Evolutionary conservation across 495 filamentous ascomycete genomes (phyloP).

Genomic region (Annulohypoxylon stygium): DNA sequence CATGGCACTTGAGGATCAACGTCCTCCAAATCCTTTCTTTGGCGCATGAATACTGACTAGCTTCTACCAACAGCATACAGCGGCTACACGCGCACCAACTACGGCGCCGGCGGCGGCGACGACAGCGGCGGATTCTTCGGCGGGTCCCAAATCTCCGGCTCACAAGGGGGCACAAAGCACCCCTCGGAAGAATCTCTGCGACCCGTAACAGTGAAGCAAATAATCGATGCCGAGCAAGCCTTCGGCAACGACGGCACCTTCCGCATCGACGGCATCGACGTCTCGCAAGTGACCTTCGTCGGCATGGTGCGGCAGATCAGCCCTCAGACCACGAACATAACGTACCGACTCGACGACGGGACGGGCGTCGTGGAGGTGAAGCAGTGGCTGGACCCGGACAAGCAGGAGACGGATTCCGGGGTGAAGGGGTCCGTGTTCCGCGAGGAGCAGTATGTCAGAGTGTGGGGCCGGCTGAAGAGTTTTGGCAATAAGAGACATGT

Average conservation of each 20-base stretch:
- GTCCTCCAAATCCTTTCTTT: too few species aligned
- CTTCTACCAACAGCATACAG: conserved; percentile 54
- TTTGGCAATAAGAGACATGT: conserved; percentile 86
- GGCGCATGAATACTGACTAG: too few species aligned
- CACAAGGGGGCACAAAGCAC: conserved; percentile 38
- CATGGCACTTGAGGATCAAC: background rate
- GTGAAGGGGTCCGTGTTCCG: conserved; percentile 58
- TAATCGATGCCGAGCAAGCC: conserved; percentile 80
- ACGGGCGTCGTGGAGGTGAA: conserved; percentile 94
- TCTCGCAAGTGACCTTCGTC: conserved; percentile 79
- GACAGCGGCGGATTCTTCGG: conserved; percentile 62
- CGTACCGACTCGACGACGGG: conserved; percentile 94
- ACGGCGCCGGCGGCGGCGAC: conserved; percentile 56
- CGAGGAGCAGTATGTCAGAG: conserved; percentile 82
- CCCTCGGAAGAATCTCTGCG: conserved; percentile 76
- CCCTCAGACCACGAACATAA: conserved; percentile 88
- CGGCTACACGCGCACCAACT: conserved; percentile 56
- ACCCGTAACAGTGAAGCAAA: conserved; percentile 94
- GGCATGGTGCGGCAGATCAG: conserved; percentile 90
- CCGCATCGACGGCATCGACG: conserved; percentile 80
- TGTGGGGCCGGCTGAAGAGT: conserved; percentile 80
- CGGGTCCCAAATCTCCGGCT: conserved; percentile 61
- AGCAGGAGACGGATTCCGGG: conserved; percentile 57
- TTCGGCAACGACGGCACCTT: conserved; percentile 78
- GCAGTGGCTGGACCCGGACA: conserved; percentile 82